Evolutionary conservation across 139 green algal genomes (phyloP).

Genomic region (Chlorella sp.): DNA sequence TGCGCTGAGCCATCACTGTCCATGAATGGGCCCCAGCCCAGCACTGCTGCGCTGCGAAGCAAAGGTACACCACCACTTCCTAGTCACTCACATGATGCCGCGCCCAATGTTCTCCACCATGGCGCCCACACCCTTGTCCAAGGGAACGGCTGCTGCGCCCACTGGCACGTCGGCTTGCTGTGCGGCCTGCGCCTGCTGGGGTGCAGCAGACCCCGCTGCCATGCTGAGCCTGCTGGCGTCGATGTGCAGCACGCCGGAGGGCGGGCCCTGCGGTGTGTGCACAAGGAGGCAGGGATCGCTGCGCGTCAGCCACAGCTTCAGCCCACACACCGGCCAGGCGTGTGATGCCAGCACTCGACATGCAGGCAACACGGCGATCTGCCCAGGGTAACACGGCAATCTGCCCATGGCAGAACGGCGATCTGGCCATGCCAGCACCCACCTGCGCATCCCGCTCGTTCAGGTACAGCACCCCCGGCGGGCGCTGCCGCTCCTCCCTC

Average conservation of each 20-base stretch:
- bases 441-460: background rate
- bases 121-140: background rate
- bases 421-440: background rate
- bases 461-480: slow-evolving; percentile 28
- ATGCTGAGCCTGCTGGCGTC: too few species aligned
- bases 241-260: slow-evolving; percentile 30
- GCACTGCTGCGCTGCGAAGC: too few species aligned
- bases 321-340: too few species aligned
- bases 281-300: too few species aligned
- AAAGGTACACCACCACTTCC: too few species aligned
- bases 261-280: background rate
- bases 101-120: background rate
- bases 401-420: background rate
- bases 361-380: background rate
- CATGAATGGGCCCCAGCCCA: too few species aligned
- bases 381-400: background rate
- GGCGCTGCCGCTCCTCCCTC: background rate
- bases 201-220: too few species aligned
- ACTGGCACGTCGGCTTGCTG: background rate
- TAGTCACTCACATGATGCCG: slow-evolving; percentile 16
- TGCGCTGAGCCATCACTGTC: too few species aligned
- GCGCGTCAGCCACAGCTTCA: too few species aligned
- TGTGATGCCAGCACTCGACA: too few species aligned
- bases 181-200: background rate
- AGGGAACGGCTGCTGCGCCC: background rate